Percentiles rank a stretch among this genome's conserved stretches.
Conservation (phyloP, 1,284 basidiomycete genomes). For the Chalciporus sp. region DNA sequence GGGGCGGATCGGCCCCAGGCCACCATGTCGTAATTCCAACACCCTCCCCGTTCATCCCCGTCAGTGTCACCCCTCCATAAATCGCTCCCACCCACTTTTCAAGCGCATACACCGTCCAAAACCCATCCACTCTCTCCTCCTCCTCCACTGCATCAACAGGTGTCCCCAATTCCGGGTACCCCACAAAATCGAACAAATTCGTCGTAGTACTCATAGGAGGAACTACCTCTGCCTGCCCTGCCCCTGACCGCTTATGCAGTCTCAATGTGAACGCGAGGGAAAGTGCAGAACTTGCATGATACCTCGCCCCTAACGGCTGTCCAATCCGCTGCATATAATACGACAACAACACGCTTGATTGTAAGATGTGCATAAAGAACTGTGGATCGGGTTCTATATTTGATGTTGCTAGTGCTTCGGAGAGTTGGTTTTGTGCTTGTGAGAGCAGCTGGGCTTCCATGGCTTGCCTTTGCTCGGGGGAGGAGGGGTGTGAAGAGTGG, state of each 20-base stretch:
- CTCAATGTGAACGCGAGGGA: slow-evolving; percentile 38
- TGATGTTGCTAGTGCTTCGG: slow-evolving; percentile 17
- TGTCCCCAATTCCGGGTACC: slow-evolving; percentile 30
- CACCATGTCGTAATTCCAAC: slow-evolving; percentile 44
- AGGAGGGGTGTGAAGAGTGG: neutral
- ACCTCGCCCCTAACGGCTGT: slow-evolving; percentile 44
- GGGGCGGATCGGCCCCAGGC: slow-evolving; percentile 33
- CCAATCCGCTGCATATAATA: slow-evolving; percentile 47
- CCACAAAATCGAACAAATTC: slow-evolving; percentile 8
- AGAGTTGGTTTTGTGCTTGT: slow-evolving; percentile 33
- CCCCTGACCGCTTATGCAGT: slow-evolving; percentile 33
- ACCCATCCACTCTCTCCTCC: slow-evolving; percentile 49
- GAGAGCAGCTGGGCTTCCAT: slow-evolving; percentile 33
- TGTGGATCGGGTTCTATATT: slow-evolving; percentile 26
- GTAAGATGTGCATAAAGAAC: slow-evolving; percentile 45
- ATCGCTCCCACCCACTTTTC: slow-evolving; percentile 43
- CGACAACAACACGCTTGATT: slow-evolving; percentile 48
- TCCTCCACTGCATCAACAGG: slow-evolving; percentile 44
- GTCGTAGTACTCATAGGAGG: neutral
- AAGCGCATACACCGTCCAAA: slow-evolving; percentile 46
- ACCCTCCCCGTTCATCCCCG: slow-evolving; percentile 30
- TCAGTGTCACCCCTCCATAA: slow-evolving; percentile 27
- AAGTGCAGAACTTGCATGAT: slow-evolving; percentile 43
- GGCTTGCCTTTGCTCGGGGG: neutral
- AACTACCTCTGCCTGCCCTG: neutral